Conservation (phyloP, 129 eudicot genomes). For the Flaveria bidentis region DNA sequence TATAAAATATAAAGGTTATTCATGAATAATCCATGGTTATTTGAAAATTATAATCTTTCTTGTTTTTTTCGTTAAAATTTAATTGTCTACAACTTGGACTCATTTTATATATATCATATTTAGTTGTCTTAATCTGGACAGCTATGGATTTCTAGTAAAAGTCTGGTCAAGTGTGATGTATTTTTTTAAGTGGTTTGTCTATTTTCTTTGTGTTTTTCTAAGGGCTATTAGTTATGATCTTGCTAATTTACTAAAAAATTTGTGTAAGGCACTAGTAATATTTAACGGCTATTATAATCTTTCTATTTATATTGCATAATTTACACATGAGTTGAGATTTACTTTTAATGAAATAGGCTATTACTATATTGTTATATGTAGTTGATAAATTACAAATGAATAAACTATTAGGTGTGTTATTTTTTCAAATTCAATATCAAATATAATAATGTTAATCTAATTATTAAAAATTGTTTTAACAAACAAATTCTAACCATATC, state of each 20-base stretch:
- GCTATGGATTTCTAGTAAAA: slow-evolving; percentile 1
- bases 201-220: background rate
- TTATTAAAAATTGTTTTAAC: background rate
- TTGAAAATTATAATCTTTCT: background rate
- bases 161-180: slow-evolving; percentile 24
- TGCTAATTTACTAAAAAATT: background rate
- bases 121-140: slow-evolving; percentile 31
- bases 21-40: background rate
- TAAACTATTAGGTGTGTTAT: background rate
- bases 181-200: slow-evolving; percentile 12
- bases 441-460: too few relatives aligned
- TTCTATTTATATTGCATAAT: background rate
- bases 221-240: background rate
- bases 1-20: background rate
- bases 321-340: background rate
- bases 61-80: background rate
- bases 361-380: background rate
- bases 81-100: too few relatives aligned
- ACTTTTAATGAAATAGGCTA: background rate
- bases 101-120: background rate
- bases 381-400: background rate
- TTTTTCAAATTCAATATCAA: too few relatives aligned
- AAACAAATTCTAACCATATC: background rate
- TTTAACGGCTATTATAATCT: background rate
- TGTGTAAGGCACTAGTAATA: background rate